Conservation (phyloP, 176 grass and related monocot species). For the Melocanna baccifera region DNA sequence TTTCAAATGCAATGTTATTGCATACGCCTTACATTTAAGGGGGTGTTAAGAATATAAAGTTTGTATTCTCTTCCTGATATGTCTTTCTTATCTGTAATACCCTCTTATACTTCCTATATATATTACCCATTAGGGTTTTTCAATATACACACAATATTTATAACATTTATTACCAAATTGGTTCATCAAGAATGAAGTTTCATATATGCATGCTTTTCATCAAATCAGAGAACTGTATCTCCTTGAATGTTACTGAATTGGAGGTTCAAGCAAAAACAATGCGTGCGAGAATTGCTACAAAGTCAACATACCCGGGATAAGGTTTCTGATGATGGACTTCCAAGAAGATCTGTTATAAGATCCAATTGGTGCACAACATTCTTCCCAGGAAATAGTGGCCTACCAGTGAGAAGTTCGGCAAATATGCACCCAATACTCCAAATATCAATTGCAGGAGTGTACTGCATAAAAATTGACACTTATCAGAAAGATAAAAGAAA, state of each 20-base stretch:
- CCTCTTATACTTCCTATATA: too few relatives aligned
- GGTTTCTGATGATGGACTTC: conserved; percentile 72
- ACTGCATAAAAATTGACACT: conserved; percentile 42
- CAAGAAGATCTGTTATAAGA: conserved; percentile 75
- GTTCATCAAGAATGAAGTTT: background rate
- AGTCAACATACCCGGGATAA: conserved; percentile 66
- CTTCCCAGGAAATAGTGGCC: conserved; percentile 64
- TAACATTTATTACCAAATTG: background rate
- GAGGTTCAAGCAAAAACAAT: background rate
- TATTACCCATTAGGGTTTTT: too few relatives aligned
- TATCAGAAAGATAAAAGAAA: conserved; percentile 23
- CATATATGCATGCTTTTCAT: background rate
- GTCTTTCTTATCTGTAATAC: too few relatives aligned
- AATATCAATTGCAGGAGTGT: conserved; percentile 92
- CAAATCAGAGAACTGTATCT: background rate
- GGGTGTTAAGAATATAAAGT: too few relatives aligned
- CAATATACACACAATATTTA: too few relatives aligned
- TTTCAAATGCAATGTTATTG: too few relatives aligned
- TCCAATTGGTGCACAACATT: conserved; percentile 83
- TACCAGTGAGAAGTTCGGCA: conserved; percentile 68
- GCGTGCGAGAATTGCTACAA: background rate
- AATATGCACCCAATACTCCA: conserved; percentile 91
- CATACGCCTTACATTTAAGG: too few relatives aligned
- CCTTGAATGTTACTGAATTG: background rate
- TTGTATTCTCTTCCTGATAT: too few relatives aligned